phyloP scores from a whole-genome alignment of 1,284 basidiomycete species.

The Ustanciosporium gigantosporum region DNA sequence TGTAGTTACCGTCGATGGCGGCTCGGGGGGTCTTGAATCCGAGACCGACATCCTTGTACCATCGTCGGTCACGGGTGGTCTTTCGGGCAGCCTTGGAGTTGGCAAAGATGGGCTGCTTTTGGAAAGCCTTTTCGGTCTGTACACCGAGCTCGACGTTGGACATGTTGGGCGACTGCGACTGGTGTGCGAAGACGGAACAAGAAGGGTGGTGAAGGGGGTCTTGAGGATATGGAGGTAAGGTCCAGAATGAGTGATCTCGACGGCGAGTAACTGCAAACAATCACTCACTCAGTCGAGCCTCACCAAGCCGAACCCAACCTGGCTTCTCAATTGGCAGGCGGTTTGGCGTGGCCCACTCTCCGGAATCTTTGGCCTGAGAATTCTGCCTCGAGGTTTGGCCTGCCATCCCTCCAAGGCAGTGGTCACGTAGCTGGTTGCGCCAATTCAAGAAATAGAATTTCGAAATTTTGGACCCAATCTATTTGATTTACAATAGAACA shows the following conservation, averaged over 20 bases:
- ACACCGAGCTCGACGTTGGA: conserved; percentile 60
- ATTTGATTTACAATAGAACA: too few species aligned
- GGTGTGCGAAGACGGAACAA: not conserved
- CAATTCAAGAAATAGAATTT: too few species aligned
- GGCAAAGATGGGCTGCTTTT: conserved; percentile 96
- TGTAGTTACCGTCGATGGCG: conserved; percentile 95
- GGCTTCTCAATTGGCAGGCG: too few species aligned
- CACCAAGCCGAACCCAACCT: too few species aligned
- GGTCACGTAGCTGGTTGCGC: too few species aligned
- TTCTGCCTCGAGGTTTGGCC: too few species aligned
- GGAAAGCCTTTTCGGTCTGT: conserved; percentile 66
- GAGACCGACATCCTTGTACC: conserved; percentile 76
- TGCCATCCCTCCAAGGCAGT: too few species aligned
- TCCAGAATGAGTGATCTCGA: conserved; percentile 29
- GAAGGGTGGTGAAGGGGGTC: conserved; percentile 33
- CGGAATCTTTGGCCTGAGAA: too few species aligned
- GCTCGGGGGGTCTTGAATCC: conserved; percentile 78
- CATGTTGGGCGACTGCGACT: conserved; percentile 50
- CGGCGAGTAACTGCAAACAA: too few species aligned
- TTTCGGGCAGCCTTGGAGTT: conserved; percentile 90
- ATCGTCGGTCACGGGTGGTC: conserved; percentile 93
- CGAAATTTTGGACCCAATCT: too few species aligned
- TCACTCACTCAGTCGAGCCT: too few species aligned
- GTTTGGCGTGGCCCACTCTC: too few species aligned
- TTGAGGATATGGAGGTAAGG: conserved; percentile 18